Base-by-base conservation (phyloP, 2,329 filamentous ascomycete genomes). In the Colletotrichum falcatum region DNA sequence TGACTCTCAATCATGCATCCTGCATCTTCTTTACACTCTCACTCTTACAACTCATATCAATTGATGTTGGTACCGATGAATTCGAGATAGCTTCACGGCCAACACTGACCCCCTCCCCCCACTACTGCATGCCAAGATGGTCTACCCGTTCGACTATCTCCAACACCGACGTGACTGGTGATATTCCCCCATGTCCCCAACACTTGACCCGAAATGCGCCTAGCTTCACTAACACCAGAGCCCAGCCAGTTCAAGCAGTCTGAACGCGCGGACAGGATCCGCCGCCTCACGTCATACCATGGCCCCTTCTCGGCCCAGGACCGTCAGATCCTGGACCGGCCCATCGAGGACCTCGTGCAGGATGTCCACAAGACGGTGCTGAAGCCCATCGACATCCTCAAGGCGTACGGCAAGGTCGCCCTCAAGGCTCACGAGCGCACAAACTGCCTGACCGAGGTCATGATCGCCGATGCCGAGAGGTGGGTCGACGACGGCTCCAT, bases 361-460 rank as follows among this genome's bases (percentile, higher is more conserved):
- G 89, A 92, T 82, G 92, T 97, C 4, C 93, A 95, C 39, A 87
- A 88, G n/a, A 87, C 90, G 54, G 81, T 85, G 63, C 84, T 90
- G 59, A 86, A 87, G 16, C 91, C 95, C 0, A 79, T 91, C 30
- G 90, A 94, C 72, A 88, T 98, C 56, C 89, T 98, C n/a, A 89
- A 86, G 70, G 90, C 94, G 14, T 98, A 98, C 79, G 92, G 92
- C 76, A 97, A 97, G 80, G 91, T 95, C 26, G 92, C 95, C 0
- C 79, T 97, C 62, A 91, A 90, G 77, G 95, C 94, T 1, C 95
- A 98, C 44, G 87, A 91, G 72, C 92, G 92, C 81, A 97, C 94
- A 2, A 98, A 98, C 79, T 97, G 94, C 77, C 82, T 97, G 16
- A 98, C 95, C 0, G 95, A 98, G 81, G 84, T 98, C 66, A 88